A percentile compares a stretch with the other conserved stretches of the same genome.
Evolutionary conservation across 2,329 filamentous ascomycete genomes (phyloP).

Genomic region (Daldinia eschscholtzii): DNA sequence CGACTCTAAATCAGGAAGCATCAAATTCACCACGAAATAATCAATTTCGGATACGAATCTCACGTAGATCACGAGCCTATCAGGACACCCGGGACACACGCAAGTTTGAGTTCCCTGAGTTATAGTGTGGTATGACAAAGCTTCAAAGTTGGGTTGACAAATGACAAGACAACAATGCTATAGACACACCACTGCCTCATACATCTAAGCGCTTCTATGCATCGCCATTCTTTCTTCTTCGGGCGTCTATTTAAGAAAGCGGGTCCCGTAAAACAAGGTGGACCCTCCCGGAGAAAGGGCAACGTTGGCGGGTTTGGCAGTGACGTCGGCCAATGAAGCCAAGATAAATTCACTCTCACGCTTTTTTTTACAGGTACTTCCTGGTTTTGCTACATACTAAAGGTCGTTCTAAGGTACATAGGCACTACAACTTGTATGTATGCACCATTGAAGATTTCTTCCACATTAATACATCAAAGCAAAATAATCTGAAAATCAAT

Average conservation of each 20-base stretch:
- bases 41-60: slow-evolving; percentile 11
- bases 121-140: background rate
- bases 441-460: background rate
- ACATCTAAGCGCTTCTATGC: background rate
- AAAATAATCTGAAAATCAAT: background rate
- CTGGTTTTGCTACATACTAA: background rate
- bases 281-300: background rate
- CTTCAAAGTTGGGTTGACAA: background rate
- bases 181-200: slow-evolving; percentile 4
- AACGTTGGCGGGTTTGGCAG: background rate
- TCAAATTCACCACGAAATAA: background rate
- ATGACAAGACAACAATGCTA: slow-evolving; percentile 4
- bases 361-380: background rate
- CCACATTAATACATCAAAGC: background rate
- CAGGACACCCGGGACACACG: background rate
- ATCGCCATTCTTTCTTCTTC: slow-evolving; percentile 5
- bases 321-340: slow-evolving; percentile 12
- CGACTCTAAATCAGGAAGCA: background rate
- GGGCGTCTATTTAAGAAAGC: slow-evolving; percentile 29
- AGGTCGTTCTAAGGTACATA: too few species aligned
- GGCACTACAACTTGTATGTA: background rate
- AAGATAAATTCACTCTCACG: background rate
- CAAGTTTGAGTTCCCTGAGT: background rate
- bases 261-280: background rate
- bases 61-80: background rate